Evolutionary conservation across 129 eudicot species (phyloP), one percentile per base, ranked within the genome.

Genomic region (Silybum marianum): DNA sequence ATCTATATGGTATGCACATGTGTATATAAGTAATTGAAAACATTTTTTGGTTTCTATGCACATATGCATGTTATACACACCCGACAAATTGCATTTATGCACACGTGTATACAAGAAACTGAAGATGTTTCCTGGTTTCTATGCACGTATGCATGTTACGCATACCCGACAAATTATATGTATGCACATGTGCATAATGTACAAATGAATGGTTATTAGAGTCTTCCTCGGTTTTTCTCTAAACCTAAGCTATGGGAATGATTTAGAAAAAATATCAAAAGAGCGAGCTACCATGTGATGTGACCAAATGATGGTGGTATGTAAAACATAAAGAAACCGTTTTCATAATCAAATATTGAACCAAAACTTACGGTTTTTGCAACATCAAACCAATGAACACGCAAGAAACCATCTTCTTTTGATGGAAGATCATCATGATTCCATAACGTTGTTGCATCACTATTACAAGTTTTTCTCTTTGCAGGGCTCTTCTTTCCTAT

Each of bases 381-480:
- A 88, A 93, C 90, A 79, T 97, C 63, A 54, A 96, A 82, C 95
- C 89, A 93, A 77, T 96, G 99, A 87, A 96, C 76, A 9, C 99
- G 99, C 86, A 90, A 70, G 83, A 84, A 96, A 60, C 97, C 85
- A 83, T 95, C 98, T 79, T 96, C 97, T 80, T 93, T 87, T n/a
- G 98, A 96, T 7, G 99, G 99, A 81, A 88, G 87, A 75, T 69
- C 84, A 40, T 96, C 99, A 81, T 96, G 98, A 84, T 96, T 96
- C 99, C 99, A 96, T 3, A 89, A 71, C 18, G 97, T 63, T 34
- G 24, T 84, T 32, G 65, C 89, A 44, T 84, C 67, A 40, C 12
- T 54, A 22, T 86, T 80, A 51, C 77, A 84, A 74, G 89, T 71
- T 78, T 88, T 87, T 72, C 88, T 78, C 84, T 87, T 80, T 9